phyloP scores from a whole-genome alignment of 805 yeast genomes.

The Yamadazyma akitaensis region DNA sequence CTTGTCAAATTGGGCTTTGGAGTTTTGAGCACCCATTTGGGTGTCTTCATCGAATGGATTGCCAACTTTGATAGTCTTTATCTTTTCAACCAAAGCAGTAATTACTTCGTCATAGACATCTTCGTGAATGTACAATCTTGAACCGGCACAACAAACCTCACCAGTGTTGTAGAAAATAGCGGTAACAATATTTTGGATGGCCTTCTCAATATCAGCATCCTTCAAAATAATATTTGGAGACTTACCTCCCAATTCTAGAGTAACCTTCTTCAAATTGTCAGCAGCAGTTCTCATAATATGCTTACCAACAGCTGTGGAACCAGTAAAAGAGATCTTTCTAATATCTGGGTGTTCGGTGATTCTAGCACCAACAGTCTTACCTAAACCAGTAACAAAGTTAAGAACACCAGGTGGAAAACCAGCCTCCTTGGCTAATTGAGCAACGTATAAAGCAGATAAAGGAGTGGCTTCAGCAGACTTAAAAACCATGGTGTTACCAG shows the following conservation, averaged over 20 bases:
- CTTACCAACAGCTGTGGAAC: conserved; percentile 90
- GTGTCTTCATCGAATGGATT: conserved; percentile 75
- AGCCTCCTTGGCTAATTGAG: conserved; percentile 68
- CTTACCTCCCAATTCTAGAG: conserved; percentile 95
- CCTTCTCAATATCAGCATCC: conserved; percentile 76
- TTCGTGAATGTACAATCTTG: conserved; percentile 86
- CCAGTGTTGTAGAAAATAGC: conserved; percentile 95
- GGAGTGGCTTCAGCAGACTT: conserved; percentile 94
- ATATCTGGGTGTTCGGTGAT: conserved; percentile 74
- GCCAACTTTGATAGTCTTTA: conserved; percentile 64
- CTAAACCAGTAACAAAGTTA: conserved; percentile 84
- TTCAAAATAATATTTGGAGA: conserved; percentile 87
- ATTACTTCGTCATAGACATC: conserved; percentile 75
- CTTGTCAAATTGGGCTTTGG: conserved; percentile 73
- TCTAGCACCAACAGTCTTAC: conserved; percentile 80
- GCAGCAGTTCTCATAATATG: conserved; percentile 78
- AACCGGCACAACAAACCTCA: conserved; percentile 94
- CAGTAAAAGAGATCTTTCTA: conserved; percentile 92
- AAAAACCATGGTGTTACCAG: conserved; percentile 85
- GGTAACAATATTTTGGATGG: conserved; percentile 68
- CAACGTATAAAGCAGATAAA: conserved; percentile 75
- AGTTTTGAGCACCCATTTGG: conserved; percentile 92
- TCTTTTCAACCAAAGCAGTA: conserved; percentile 56
- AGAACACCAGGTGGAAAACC: conserved; percentile 92
- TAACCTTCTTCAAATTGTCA: conserved; percentile 78